These are phyloP conservation scores for Plasmodium inui DNA, from an alignment of 169 alveolate species.

Conservation along the genomic window DNA sequence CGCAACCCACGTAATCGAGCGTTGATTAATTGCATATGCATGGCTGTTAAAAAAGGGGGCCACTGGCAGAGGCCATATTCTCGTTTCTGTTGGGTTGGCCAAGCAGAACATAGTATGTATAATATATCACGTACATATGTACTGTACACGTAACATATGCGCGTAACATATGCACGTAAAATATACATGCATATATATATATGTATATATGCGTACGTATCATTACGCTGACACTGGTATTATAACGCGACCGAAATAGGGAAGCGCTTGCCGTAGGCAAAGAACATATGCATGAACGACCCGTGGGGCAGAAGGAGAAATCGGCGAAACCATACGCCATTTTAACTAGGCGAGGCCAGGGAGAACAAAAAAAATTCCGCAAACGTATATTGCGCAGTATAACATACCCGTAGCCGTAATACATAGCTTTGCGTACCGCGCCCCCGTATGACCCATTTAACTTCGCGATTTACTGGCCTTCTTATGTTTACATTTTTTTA, in stretches of 20 bases:
- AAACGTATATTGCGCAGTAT: not conserved
- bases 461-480: not conserved
- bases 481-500: not conserved
- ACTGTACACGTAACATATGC: not conserved
- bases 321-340: not conserved
- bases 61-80: not conserved
- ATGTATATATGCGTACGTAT: not conserved
- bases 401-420: not conserved
- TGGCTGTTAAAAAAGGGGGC: not conserved
- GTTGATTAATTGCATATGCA: not conserved
- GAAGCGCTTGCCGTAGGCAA: no score
- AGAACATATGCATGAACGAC: not conserved
- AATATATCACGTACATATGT: not conserved
- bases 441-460: not conserved
- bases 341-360: not conserved
- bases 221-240: not conserved
- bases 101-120: not conserved
- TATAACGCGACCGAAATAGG: not conserved
- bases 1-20: not conserved
- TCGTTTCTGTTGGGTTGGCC: not conserved
- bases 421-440: not conserved
- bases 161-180: not conserved
- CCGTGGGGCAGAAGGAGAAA: not conserved
- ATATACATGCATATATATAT: not conserved
- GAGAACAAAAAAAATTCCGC: not conserved